Evolutionary conservation across 305 asterid species (phyloP), one percentile per base, ranked within the genome.

Genomic region (Caryopteris hybrid): DNA sequence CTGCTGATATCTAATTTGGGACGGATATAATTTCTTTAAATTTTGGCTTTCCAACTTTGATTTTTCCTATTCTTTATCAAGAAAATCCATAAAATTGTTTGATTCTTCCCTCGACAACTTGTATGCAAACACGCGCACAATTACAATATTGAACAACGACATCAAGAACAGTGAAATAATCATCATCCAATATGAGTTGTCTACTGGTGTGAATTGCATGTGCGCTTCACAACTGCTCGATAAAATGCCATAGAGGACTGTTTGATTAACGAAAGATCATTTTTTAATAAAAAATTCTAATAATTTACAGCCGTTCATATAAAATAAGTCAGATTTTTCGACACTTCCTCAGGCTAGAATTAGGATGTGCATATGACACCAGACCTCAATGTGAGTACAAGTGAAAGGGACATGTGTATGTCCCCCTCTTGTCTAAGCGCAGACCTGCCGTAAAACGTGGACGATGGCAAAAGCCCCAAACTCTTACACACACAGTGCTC

Each of bases 341-440:
- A 8, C 0, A 7, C 42, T 39, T 16, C 4, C 31, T 8, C 9
- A 13, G 59, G 14, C 57, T 47, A 52, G 52, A 36, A 57, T 58
- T 47, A 64, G 10, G 75, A 77, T 59, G 34, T 5, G 17, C 56
- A 48, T 8, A 69, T 20, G 31, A 10, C 47, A 22, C 69, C 66
- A 73, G 56, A 45, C 0, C 8, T 27, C 1, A 16, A 43, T 42
- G 70, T 9, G 54, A 51, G 13, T 45, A 47, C 57, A 65, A 43
- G 46, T 66, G 72, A 71, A 66, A 61, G 46, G 57, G 83, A 78
- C 84, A 59, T 13, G 68, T 74, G 77, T 62, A 47, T n/a, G 77
- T 60, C 57, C 69, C 61, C 54, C 66, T 36, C 57, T 61, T 64
- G 73, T 56, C 77, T 22, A 48, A 17, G 0, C 38, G 11, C 22